A percentile compares a stretch with the other conserved stretches of the same genome.
Conservation (phyloP, 441 rosid species). For the Flueggea neowawraea region DNA sequence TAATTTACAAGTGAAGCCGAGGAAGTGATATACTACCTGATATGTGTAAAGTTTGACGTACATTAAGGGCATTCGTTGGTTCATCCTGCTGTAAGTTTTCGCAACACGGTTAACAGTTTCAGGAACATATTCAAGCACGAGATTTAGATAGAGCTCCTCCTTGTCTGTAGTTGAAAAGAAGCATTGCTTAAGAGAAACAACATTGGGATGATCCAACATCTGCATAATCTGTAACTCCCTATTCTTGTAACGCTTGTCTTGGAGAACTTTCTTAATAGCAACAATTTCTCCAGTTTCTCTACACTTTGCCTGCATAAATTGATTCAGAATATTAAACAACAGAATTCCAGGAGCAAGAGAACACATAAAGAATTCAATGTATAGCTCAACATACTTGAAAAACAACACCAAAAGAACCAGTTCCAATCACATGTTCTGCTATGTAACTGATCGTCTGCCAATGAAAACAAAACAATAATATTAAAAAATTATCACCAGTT, state of each 20-base stretch:
- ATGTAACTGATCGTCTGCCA: slow-evolving; percentile 84
- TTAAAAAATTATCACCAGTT: slow-evolving; percentile 10
- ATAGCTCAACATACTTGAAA: slow-evolving; percentile 59
- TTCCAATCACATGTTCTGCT: slow-evolving; percentile 95
- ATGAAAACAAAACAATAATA: slow-evolving; percentile 21
- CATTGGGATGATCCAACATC: slow-evolving; percentile 97
- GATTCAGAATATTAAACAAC: slow-evolving; percentile 18
- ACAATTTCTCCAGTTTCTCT: slow-evolving; percentile 96
- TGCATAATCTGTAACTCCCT: slow-evolving; percentile 97
- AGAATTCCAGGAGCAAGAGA: not conserved
- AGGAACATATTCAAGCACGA: slow-evolving; percentile 93
- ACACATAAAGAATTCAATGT: slow-evolving; percentile 4
- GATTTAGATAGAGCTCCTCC: slow-evolving; percentile 94
- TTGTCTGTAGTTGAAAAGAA: slow-evolving; percentile 93
- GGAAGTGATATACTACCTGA: slow-evolving; percentile 46
- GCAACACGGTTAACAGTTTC: slow-evolving; percentile 91
- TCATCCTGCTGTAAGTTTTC: slow-evolving; percentile 72
- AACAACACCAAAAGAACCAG: slow-evolving; percentile 97
- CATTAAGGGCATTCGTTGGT: slow-evolving; percentile 87
- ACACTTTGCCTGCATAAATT: slow-evolving; percentile 78
- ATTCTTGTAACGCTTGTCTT: slow-evolving; percentile 97
- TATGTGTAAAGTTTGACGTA: slow-evolving; percentile 95
- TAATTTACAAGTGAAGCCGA: not conserved
- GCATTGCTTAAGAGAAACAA: slow-evolving; percentile 82
- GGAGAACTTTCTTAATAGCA: slow-evolving; percentile 97